phyloP scores from a whole-genome alignment of 306 rosid genomes.

The Echinosophora koreensis region DNA sequence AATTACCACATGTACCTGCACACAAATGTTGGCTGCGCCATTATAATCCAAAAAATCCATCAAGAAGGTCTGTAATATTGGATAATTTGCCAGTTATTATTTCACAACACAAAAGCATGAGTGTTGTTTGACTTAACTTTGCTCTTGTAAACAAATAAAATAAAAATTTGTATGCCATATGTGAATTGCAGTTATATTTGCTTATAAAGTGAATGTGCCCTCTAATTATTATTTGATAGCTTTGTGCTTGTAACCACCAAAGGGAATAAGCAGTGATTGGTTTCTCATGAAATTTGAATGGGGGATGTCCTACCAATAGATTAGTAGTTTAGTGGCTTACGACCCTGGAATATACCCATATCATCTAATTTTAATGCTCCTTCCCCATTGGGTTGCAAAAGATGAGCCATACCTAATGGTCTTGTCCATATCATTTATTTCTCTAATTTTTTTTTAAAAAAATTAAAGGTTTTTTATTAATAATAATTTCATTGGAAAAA shows the following conservation, averaged over 20 bases:
- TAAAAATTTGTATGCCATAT: not conserved
- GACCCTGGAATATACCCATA: slow-evolving; percentile 38
- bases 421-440: slow-evolving; percentile 38
- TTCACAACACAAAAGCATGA: not conserved
- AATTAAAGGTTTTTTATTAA: not conserved
- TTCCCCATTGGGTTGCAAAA: slow-evolving; percentile 45
- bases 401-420: slow-evolving; percentile 40
- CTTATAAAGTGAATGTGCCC: not conserved
- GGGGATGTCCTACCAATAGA: slow-evolving; percentile 41
- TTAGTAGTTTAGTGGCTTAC: slow-evolving; percentile 46
- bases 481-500: not conserved
- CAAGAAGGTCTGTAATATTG: not conserved
- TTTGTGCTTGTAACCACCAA: not conserved
- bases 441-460: not conserved
- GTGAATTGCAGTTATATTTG: not conserved
- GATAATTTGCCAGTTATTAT: not conserved
- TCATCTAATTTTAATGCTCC: slow-evolving; percentile 38
- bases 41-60: no score
- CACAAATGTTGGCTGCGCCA: no score
- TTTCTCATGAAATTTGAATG: slow-evolving; percentile 32
- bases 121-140: not conserved
- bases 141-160: no score
- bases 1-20: no score
- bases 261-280: slow-evolving; percentile 25
- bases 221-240: not conserved